Base-by-base conservation (phyloP, 176 grass and related monocot genomes). In the Carex cristatella region DNA sequence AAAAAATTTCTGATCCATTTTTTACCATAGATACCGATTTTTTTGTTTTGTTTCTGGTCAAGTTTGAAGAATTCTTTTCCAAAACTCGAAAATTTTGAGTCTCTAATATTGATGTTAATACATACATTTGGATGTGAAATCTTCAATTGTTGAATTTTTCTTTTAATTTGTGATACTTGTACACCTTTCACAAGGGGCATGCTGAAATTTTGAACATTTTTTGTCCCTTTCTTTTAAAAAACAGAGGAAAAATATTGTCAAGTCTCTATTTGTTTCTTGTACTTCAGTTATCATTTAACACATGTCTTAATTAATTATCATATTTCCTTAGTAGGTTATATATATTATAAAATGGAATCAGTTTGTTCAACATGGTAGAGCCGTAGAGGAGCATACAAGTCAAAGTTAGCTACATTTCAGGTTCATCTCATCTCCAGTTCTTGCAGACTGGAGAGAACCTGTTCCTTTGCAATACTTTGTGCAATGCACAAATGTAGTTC, bases 371-470 rank as follows among this genome's bases (percentile, higher is more conserved):
- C 69, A 56, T 35, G 53, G 23, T 55, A 77, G 73, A 56, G 27
- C 0, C 33, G 51, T 30, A 77, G 72, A 55, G 27, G 0, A 58
- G 74, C 42, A 56, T 56, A 61, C 28, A 83, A 68, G 61, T 83
- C 44, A 83, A 69, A 58, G 53, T 79, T 76, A 54, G 48, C 23
- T 58, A 14, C 23, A 23, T 83, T 51, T 82, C 42, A 12, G 7
- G 56, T 66, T 27, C 23, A 18, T 3, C 14, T 83, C 61, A 30
- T 69, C 81, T 69, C 63, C 81, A 69, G 81, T 83, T 83, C 3
- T 2, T 69, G 2, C 2, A 38, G 11, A 65, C 42, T 67, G 40
- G 32, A 81, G 79, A 65, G 27, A 28, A 77, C 27, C 7, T 80
- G 27, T 38, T 69, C 10, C 28, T 69, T 68, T 35, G 57, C 10